Evolutionary conservation across 208 protist species (phyloP), one percentile per base, ranked within the genome.

Genomic region (Acanthamoeba sp.): DNA sequence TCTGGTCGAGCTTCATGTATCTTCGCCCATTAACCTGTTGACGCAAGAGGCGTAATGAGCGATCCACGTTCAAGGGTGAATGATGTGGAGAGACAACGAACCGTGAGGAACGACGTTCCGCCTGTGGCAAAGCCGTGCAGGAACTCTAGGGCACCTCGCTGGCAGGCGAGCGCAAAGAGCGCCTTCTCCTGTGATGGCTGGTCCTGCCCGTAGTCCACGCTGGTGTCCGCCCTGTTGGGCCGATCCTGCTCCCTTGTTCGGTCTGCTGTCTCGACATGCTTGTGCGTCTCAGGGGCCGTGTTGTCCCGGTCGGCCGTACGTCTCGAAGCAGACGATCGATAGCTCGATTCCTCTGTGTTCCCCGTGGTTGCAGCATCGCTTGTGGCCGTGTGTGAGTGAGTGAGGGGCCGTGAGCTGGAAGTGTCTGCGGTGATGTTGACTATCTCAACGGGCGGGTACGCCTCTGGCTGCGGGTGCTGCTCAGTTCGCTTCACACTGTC

Each of bases 1-100:
- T 97, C 36, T 80, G 93, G 22, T 97, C 71, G 27, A 97, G 50
- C 36, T 94, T 93, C 14, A 95, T 42, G 92, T 98, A 97, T 62
- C 88, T 59, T 36, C 94, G 91, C 27, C 69, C 93, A 92, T 98
- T 97, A 2, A 97, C 97, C 42, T 95, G 42, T 0, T 29, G 66
- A 76, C 18, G 66, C 20, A 71, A 5, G 62, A 27, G 20, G 62
- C 29, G 22, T 71, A 22, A n/a, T 45, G 16, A 76, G 10, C 10
- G 34, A n/a, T n/a, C n/a, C n/a, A n/a, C n/a, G n/a, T n/a, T 40
- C 18, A 45, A 78, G 69, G 69, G 5, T 42, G n/a, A 27, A 12
- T 62, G 55, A 4, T 62, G 22, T n/a, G 29, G 20, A 36, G 59
- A 10, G 16, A 34, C 3, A 29, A 5, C 14, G 34, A 50, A 87